Evolutionary conservation across 1,284 basidiomycete species (phyloP).

Genomic region (Afroboletus lepidellus): DNA sequence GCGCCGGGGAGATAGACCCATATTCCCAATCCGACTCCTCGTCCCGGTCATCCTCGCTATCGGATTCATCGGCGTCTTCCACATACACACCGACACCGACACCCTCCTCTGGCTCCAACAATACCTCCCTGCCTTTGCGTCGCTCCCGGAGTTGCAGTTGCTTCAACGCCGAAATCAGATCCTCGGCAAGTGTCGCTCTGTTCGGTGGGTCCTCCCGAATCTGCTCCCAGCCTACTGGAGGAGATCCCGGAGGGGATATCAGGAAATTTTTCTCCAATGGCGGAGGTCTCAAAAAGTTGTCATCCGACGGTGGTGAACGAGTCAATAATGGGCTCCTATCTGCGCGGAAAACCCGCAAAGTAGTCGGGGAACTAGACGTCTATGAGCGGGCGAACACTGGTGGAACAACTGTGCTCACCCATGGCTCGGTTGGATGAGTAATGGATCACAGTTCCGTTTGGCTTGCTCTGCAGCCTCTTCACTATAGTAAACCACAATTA

Average conservation of each 20-base stretch:
- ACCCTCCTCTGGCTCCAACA: constrained; percentile 66
- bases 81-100: constrained; percentile 74
- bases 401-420: constrained; percentile 41
- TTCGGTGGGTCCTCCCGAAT: constrained; percentile 93
- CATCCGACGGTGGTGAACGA: constrained; percentile 40
- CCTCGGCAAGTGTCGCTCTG: constrained; percentile 79
- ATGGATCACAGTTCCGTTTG: constrained; percentile 60
- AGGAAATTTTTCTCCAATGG: constrained; percentile 89
- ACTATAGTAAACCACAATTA: constrained; percentile 74
- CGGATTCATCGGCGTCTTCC: constrained; percentile 55
- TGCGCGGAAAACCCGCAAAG: constrained; percentile 77
- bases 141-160: constrained; percentile 51
- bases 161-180: constrained; percentile 78
- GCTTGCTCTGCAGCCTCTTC: constrained; percentile 66
- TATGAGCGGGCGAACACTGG: constrained; percentile 6
- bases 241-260: constrained; percentile 97
- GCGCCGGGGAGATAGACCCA: constrained; percentile 51
- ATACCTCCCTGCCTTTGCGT: constrained; percentile 47
- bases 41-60: constrained; percentile 35
- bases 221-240: constrained; percentile 96
- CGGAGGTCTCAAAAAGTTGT: constrained; percentile 74
- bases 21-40: constrained; percentile 61
- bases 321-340: constrained; percentile 67
- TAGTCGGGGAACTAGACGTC: constrained; percentile 44
- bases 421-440: constrained; percentile 51